Evolutionary conservation across 2,329 filamentous ascomycete species (phyloP).

Genomic region (Aspergillus viridinutans): DNA sequence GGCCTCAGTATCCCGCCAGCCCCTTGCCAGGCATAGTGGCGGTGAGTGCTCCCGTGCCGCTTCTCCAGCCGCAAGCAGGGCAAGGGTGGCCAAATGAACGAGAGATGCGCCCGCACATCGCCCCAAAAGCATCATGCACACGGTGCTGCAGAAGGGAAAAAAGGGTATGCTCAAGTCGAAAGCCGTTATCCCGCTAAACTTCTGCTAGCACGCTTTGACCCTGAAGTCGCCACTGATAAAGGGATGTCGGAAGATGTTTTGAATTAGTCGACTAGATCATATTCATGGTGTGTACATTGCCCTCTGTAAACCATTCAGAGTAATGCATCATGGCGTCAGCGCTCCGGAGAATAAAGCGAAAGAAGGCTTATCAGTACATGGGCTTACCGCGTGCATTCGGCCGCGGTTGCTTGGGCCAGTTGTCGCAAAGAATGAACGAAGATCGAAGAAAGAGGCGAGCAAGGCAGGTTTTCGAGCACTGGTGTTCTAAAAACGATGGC

Average conservation of each 20-base stretch:
- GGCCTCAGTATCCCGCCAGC: constrained; percentile 14
- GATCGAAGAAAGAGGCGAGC: not conserved
- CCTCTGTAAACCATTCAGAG: not conserved
- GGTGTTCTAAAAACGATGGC: not conserved
- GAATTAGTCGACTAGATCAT: not conserved
- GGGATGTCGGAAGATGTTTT: not conserved
- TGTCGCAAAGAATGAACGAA: not conserved
- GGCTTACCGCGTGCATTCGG: not conserved
- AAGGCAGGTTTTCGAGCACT: not conserved
- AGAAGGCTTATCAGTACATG: not conserved
- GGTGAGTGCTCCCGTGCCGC: constrained; percentile 8
- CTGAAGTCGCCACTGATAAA: not conserved
- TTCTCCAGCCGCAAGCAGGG: constrained; percentile 9
- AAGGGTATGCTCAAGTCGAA: not conserved
- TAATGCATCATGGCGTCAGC: not conserved
- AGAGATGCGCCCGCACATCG: constrained; percentile 10
- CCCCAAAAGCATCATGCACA: not conserved
- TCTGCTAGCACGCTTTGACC: not conserved
- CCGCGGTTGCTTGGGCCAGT: constrained; percentile 4
- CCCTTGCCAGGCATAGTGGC: constrained; percentile 17
- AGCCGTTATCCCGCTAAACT: not conserved
- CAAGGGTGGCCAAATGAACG: constrained; percentile 8
- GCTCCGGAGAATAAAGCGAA: not conserved
- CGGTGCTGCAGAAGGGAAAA: not conserved
- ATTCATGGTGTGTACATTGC: not conserved